Percentiles rank a stretch among this genome's conserved stretches.
Evolutionary conservation across 768 basidiomycete species (phyloP).

Genomic region (Podaxis sp.): DNA sequence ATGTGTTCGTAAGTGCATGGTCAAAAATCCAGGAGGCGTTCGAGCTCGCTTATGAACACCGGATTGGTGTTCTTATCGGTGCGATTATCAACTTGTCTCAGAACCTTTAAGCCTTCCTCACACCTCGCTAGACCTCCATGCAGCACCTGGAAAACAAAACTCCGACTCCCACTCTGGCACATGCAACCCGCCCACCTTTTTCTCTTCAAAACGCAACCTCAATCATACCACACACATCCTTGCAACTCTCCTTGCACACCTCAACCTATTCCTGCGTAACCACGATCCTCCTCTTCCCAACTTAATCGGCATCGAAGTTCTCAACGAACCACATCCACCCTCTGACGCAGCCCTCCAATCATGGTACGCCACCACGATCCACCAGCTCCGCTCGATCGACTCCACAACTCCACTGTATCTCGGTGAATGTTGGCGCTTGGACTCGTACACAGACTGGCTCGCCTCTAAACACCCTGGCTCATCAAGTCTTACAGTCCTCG

Average conservation of each 20-base stretch:
- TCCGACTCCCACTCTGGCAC: conserved; percentile 65
- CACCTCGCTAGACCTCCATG: conserved; percentile 56
- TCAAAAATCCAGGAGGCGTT: conserved; percentile 57
- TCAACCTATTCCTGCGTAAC: conserved; percentile 21
- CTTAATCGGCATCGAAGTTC: conserved; percentile 57
- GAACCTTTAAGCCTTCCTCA: background rate
- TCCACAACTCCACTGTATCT: conserved; percentile 67
- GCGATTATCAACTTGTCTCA: conserved; percentile 14
- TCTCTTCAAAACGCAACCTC: conserved; percentile 41
- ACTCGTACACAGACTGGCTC: conserved; percentile 59
- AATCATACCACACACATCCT: conserved; percentile 49
- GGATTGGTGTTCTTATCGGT: conserved; percentile 78
- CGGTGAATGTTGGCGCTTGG: conserved; percentile 72
- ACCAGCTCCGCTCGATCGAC: conserved; percentile 48
- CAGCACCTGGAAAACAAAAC: conserved; percentile 77
- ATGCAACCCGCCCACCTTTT: conserved; percentile 50
- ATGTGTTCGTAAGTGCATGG: conserved; percentile 69
- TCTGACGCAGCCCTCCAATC: conserved; percentile 48
- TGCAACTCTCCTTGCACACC: conserved; percentile 35
- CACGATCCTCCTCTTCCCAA: conserved; percentile 42
- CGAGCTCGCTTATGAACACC: conserved; percentile 48
- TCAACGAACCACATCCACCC: conserved; percentile 56
- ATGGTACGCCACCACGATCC: conserved; percentile 65
- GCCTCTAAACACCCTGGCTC: conserved; percentile 24
- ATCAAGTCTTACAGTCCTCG: conserved; percentile 52